A percentile compares a stretch with the other conserved stretches of the same genome.
Conservation (phyloP, 73 alveolate genomes). For the Tetrahymena borealis region DNA sequence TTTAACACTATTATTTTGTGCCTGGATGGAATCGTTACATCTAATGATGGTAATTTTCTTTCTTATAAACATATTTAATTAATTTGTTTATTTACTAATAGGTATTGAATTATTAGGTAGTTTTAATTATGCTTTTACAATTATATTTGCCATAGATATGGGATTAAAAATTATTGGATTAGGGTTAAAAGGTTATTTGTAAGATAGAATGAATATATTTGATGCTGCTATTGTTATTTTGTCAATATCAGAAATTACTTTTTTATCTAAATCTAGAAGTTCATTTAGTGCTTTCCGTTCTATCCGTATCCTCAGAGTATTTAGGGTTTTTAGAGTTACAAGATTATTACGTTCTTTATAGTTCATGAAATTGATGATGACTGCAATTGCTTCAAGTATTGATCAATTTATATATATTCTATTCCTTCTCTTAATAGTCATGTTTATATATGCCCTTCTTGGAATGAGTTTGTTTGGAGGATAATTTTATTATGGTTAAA, state of each 20-base stretch:
- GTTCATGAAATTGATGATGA: constrained; percentile 81
- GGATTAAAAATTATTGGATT: constrained; percentile 83
- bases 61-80: no score
- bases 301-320: constrained; percentile 87
- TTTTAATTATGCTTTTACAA: constrained; percentile 78
- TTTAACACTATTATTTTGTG: background rate
- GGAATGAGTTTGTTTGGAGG: constrained; percentile 96
- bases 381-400: constrained; percentile 71
- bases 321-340: constrained; percentile 91
- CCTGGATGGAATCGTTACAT: background rate
- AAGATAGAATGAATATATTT: constrained; percentile 87
- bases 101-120: constrained; percentile 19
- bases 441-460: constrained; percentile 79
- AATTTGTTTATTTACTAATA: no score
- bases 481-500: constrained; percentile 39
- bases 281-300: constrained; percentile 68
- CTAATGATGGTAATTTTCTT: no score
- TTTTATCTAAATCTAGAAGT: constrained; percentile 51
- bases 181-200: constrained; percentile 80
- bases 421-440: constrained; percentile 73
- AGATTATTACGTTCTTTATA: constrained; percentile 76
- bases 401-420: constrained; percentile 70
- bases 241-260: constrained; percentile 75
- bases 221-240: constrained; percentile 86
- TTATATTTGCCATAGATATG: constrained; percentile 83